phyloP scores from a whole-genome alignment of 306 rosid genomes.

The Medicago lupulina region DNA sequence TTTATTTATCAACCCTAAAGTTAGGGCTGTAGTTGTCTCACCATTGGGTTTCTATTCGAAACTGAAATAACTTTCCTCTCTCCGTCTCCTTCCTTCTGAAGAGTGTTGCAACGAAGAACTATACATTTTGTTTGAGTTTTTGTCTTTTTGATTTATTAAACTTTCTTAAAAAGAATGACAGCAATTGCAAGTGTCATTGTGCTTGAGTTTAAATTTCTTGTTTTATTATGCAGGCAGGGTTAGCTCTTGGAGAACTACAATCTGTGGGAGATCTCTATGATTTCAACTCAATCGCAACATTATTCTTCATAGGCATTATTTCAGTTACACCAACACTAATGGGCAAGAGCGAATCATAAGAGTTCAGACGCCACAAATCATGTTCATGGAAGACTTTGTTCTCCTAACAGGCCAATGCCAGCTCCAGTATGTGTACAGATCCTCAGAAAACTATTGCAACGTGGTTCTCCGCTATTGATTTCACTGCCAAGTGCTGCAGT shows the following conservation, averaged over 20 bases:
- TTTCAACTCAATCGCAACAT: constrained; percentile 88
- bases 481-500: constrained; percentile 42
- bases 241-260: constrained; percentile 87
- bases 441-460: background rate
- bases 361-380: constrained; percentile 34
- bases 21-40: no score
- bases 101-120: no score
- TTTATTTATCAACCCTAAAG: no score
- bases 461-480: constrained; percentile 30
- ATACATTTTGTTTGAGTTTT: no score
- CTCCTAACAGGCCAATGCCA: constrained; percentile 41
- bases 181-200: no score
- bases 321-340: constrained; percentile 84
- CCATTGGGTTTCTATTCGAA: no score
- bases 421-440: constrained; percentile 47
- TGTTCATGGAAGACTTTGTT: constrained; percentile 42
- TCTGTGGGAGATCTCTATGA: constrained; percentile 91
- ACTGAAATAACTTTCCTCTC: no score
- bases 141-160: no score
- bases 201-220: background rate
- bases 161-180: no score
- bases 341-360: constrained; percentile 68
- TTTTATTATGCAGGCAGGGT: constrained; percentile 74
- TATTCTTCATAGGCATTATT: constrained; percentile 82
- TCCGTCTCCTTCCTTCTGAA: no score